A percentile compares a stretch with the other conserved stretches of the same genome.
Conservation (phyloP, 2,329 filamentous ascomycete genomes). For the Penicillium sumatraense region DNA sequence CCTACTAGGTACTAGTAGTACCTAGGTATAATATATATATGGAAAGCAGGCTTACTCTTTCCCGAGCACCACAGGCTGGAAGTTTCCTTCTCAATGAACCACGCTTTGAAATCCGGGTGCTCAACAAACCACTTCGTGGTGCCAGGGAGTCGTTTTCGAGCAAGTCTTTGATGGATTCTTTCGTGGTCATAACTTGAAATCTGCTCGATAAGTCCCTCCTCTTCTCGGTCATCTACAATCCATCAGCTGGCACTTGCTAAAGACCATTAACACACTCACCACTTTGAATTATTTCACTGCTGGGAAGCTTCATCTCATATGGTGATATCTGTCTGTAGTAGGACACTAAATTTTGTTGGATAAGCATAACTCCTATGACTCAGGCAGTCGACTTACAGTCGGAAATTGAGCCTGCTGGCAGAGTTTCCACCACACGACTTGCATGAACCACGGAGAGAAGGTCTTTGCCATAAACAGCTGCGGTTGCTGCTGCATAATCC, state of each 20-base stretch:
- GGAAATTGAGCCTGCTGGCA: too few species aligned
- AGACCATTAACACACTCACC: too few species aligned
- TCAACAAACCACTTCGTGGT: constrained; percentile 21
- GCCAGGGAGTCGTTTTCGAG: constrained; percentile 20
- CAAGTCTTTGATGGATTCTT: constrained; percentile 22
- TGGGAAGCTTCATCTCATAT: too few species aligned
- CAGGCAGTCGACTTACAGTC: too few species aligned
- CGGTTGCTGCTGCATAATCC: constrained; percentile 6
- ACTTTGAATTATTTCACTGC: too few species aligned
- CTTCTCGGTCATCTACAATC: constrained; percentile 7
- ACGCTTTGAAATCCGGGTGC: constrained; percentile 20
- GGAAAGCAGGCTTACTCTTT: constrained; percentile 21
- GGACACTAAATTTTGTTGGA: too few species aligned
- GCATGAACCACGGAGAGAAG: constrained; percentile 1
- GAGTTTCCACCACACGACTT: constrained; percentile 2
- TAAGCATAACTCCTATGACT: too few species aligned
- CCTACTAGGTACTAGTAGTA: too few species aligned
- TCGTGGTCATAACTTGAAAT: constrained; percentile 27
- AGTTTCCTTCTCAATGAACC: constrained; percentile 17
- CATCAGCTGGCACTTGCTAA: not conserved
- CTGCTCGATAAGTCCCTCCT: constrained; percentile 8
- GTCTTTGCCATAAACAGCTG: not conserved
- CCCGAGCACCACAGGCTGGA: constrained; percentile 26
- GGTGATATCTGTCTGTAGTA: too few species aligned
- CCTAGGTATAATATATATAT: not conserved